Conservation (phyloP, 345 rosid genomes). For the Rhizophora mangle region DNA sequence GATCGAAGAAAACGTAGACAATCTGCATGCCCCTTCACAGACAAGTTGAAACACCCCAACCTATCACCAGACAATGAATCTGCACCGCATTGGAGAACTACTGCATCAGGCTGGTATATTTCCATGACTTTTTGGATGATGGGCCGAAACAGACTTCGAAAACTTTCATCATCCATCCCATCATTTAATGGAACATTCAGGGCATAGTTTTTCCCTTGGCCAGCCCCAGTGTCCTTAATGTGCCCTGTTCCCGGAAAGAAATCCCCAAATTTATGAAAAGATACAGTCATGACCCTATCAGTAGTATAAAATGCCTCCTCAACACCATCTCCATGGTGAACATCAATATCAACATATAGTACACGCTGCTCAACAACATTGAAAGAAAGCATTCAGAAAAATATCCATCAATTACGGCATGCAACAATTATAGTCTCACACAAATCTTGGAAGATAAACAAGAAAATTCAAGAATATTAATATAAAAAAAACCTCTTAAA, state of each 20-base stretch:
- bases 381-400: constrained; percentile 16
- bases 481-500: no score
- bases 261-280: constrained; percentile 96
- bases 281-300: constrained; percentile 99
- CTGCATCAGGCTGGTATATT: constrained; percentile 94
- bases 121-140: constrained; percentile 91
- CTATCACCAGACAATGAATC: constrained; percentile 97
- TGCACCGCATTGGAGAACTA: constrained; percentile 99
- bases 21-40: constrained; percentile 97
- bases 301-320: constrained; percentile 98
- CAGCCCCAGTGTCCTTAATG: constrained; percentile 70
- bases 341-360: constrained; percentile 89
- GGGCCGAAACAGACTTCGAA: constrained; percentile 76
- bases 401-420: neutral
- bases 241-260: constrained; percentile 97
- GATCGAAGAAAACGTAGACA: constrained; percentile 91
- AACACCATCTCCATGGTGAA: constrained; percentile 98
- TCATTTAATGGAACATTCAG: constrained; percentile 90
- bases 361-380: constrained; percentile 65
- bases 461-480: neutral
- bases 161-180: constrained; percentile 86
- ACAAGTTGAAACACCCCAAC: constrained; percentile 91
- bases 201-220: constrained; percentile 75
- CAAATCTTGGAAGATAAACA: constrained; percentile 1
- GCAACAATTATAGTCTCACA: neutral